Base-by-base conservation (phyloP, 345 rosid species). In the Cardamine chenopodiifolia region DNA sequence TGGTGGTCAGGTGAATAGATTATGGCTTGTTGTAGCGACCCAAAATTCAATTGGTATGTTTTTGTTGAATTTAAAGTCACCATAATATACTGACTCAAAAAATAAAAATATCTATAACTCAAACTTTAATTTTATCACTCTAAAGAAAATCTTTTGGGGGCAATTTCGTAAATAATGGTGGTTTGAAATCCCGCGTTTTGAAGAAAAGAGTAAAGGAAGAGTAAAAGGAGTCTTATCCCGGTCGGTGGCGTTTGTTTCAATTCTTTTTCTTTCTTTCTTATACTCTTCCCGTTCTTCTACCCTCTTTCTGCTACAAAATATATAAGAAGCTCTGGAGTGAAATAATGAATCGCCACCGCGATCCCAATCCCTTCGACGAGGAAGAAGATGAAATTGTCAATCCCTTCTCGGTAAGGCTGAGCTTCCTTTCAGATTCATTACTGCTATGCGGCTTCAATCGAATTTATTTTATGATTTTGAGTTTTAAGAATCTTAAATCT, bases 291-390 rank as follows among this genome's bases (percentile, higher is more conserved):
- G 14, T n/a, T 52, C 23, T 67, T 53, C 23, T 62, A 58, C 12
- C 8, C 4, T 5, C 18, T 52, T 45, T 23, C 57, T 11, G 0
- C 11, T 35, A 11, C 14, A 3, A 25, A 25, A 25, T 25, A 25
- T 25, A 25, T 25, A 25, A 25, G 42, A 39, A 39, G 60, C 28
- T 55, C 66, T 4, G 8, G 34, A 61, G 1, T 28, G 70, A 53
- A 29, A 29, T 11, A 11, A 92, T 90, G 98, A 86, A 86, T 82
- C 98, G 91, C 65, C 87, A 81, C 82, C 80, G 73, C 76, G 98
- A 92, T 70, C 96, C 96, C 35, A 92, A 88, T 66, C 96, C 98
- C 4, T 88, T 92, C 70, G 95, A 90, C 26, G 98, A 92, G 62
- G 78, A 64, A 56, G 78, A 74, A 9, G 77, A 73, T 32, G 77